Evolutionary conservation across 179 eudicot genomes (phyloP), one percentile per base, ranked within the genome.

Genomic region (Actinidia arguta): DNA sequence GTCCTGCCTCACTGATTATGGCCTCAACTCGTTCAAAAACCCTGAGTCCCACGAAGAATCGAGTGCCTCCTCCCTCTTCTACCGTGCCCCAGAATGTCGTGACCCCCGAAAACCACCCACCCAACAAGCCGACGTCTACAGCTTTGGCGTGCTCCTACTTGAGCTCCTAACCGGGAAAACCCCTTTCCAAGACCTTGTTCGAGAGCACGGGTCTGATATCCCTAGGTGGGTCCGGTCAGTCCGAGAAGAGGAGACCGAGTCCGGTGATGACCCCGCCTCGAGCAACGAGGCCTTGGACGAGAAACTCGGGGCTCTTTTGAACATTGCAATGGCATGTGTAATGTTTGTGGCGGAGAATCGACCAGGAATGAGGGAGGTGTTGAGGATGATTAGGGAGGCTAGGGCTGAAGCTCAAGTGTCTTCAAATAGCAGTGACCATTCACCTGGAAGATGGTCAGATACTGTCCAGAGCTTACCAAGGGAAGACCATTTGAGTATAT

Each of bases 371-470:
- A 87, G 88, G 82, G 97, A 96, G 48, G 95, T 96, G 27, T 76
- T 96, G 84, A 91, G 89, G 93, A 92, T 96, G 96, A 89, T 95
- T 2, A 84, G 91, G 85, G 99, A 95, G 59, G 85, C 92, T 0
- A 92, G 99, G 81, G 92, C 91, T 0, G 96, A 93, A 79, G 97
- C 97, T 39, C 97, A 92, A 12, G 73, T 89, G 59, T 96, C 99
- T 1, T 96, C 99, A 0, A 94, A 93, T 79, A 92, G 98, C 62
- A 96, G 99, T 68, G 98, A 93, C 42, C 98, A 92, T 85, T 96
- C 99, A 3, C 99, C 99, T 0, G 99, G 99, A 25, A 91, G 98
- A 83, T 96, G 99, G 99, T 96, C 99, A 0, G 99, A 96, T 82
- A 94, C 99, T 0, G 94, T 96, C 63, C 98, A 95, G 78, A 90